These are phyloP conservation scores for Blastosporella zonata DNA, from an alignment of 1,284 basidiomycete species.

Conservation along the genomic window DNA sequence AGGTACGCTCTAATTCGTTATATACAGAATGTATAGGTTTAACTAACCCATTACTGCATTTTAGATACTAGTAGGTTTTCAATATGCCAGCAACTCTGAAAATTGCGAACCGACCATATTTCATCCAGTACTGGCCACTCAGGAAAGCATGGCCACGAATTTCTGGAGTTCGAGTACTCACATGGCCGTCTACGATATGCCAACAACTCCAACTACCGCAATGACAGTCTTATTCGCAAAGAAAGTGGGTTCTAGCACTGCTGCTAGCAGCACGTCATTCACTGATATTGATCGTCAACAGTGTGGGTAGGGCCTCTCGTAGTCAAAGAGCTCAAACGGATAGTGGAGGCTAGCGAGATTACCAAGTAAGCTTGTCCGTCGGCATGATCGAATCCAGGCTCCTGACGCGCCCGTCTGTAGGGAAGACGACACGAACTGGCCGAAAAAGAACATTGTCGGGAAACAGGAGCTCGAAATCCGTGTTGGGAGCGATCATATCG, in stretches of 20 bases:
- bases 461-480: slow-evolving; percentile 97
- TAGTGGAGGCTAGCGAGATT: slow-evolving; percentile 95
- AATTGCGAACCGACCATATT: slow-evolving; percentile 1
- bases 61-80: slow-evolving; percentile 74
- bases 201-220: slow-evolving; percentile 99
- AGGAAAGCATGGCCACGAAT: slow-evolving; percentile 96
- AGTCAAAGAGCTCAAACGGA: slow-evolving; percentile 89
- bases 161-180: slow-evolving; percentile 97
- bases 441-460: slow-evolving; percentile 97
- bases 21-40: neutral
- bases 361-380: slow-evolving; percentile 65
- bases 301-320: slow-evolving; percentile 95
- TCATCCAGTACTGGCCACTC: slow-evolving; percentile 83
- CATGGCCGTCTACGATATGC: slow-evolving; percentile 96
- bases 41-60: slow-evolving; percentile 11
- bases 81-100: neutral
- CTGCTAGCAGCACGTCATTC: slow-evolving; percentile 1
- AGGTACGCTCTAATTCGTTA: slow-evolving; percentile 46
- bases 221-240: slow-evolving; percentile 96
- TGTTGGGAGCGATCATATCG: slow-evolving; percentile 93
- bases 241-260: slow-evolving; percentile 72
- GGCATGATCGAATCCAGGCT: neutral
- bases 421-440: slow-evolving; percentile 98
- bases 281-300: slow-evolving; percentile 30
- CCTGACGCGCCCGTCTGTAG: slow-evolving; percentile 39